Base-by-base conservation (phyloP, 768 basidiomycete species). In the Lactarius vividus region DNA sequence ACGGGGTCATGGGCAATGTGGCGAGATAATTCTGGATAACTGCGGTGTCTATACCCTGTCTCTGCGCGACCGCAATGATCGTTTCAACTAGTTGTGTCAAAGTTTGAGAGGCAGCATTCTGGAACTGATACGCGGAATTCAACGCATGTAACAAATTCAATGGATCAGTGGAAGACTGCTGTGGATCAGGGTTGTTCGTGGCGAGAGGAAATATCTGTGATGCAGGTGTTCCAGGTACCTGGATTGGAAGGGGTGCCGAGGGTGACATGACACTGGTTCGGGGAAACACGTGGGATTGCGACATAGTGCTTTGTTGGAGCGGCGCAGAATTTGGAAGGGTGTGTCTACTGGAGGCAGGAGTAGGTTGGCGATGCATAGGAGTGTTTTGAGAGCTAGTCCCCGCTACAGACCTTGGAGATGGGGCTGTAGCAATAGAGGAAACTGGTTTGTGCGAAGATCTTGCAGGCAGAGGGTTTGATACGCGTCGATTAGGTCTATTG, bases 41-140 rank as follows among this genome's bases (percentile, higher is more conserved):
- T 20, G 40, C 33, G 16, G 68, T 63, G 35, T 69, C 66, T n/a
- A 68, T 49, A 15, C 61, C 61, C 26, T 69, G 66, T 40, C 59
- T 44, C 44, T 59, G 66, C 20, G 68, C 66, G 42, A 69, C 68
- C 15, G 66, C 62, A 31, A 69, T 67, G 23, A 67, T 55, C 7
- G 68, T 69, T 57, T 69, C 68, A 23, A 69, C 58, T 16, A 69
- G 46, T 26, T 44, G 66, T 5, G 68, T 63, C 53, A 69, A 56
- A 26, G 61, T 60, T 52, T 63, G 58, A 56, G 59, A 46, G 16
- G 65, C 53, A 35, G 55, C 61, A 13, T 46, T 57, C 29, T 67
- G 61, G 11, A 57, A 46, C 54, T 67, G 64, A 53, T 63, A 60
- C 35, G 64, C 64, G 11, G 37, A 58, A 40, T 52, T 61, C 29